Evolutionary conservation across 208 protist genomes (phyloP).

Genomic region (Lotmaria passim): DNA sequence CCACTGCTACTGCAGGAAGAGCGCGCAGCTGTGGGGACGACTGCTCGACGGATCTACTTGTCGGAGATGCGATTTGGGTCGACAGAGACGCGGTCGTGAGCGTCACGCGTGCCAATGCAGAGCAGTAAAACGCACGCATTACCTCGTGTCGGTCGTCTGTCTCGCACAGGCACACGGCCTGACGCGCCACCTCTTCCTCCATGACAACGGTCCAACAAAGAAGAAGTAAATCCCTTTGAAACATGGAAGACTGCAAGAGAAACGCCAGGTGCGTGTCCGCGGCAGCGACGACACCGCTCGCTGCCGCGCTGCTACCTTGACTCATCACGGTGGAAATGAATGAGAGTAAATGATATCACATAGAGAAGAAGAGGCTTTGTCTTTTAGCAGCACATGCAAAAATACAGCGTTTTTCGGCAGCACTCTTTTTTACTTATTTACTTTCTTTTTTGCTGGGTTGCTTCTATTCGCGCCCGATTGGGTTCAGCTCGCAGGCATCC

Average conservation of each 20-base stretch:
- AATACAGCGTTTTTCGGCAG: too few relatives aligned
- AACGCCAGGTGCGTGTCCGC: not conserved
- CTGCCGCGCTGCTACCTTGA: not conserved
- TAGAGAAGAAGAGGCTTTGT: too few relatives aligned
- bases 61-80: not conserved
- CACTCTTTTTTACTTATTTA: too few relatives aligned
- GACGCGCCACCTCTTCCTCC: slow-evolving; percentile 15
- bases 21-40: too few relatives aligned
- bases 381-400: too few relatives aligned
- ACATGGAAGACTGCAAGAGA: not conserved
- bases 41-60: too few relatives aligned
- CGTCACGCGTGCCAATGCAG: not conserved
- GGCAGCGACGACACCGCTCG: not conserved
- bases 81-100: not conserved
- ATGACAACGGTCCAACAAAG: slow-evolving; percentile 3
- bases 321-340: too few relatives aligned
- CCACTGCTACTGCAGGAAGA: too few relatives aligned
- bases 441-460: too few relatives aligned
- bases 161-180: not conserved
- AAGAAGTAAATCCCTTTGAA: not conserved
- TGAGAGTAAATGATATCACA: too few relatives aligned
- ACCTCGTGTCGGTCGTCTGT: not conserved
- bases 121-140: not conserved
- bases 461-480: too few relatives aligned
- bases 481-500: too few relatives aligned